Evolutionary conservation across 805 yeast species (phyloP).

Genomic region (Clavispora santaluciae): DNA sequence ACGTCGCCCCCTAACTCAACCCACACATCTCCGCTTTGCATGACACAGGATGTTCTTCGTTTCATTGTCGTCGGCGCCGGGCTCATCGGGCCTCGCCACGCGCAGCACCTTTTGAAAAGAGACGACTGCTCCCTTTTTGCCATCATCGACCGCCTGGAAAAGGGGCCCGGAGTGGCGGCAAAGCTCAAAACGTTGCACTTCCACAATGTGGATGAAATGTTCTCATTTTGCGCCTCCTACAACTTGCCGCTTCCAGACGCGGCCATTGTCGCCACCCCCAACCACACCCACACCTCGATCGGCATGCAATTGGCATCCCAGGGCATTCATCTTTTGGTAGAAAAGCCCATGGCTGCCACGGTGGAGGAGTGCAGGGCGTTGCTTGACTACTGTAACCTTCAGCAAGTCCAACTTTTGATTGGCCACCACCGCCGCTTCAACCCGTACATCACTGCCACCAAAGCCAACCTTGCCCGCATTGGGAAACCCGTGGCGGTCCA

Average conservation of each 20-base stretch:
- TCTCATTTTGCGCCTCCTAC: constrained; percentile 14
- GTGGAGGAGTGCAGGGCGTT: constrained; percentile 32
- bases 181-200: constrained; percentile 16
- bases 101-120: constrained; percentile 18
- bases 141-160: constrained; percentile 22
- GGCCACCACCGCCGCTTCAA: constrained; percentile 42
- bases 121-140: constrained; percentile 20
- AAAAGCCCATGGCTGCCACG: constrained; percentile 35
- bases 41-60: constrained; percentile 4
- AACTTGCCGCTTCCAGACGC: constrained; percentile 29
- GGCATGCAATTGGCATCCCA: constrained; percentile 29
- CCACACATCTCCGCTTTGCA: not conserved
- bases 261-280: constrained; percentile 40
- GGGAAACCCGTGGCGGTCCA: constrained; percentile 35
- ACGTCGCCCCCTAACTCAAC: too few species aligned
- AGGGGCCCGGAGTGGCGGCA: constrained; percentile 17
- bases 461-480: constrained; percentile 24
- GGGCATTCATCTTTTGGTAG: constrained; percentile 36
- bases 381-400: constrained; percentile 20
- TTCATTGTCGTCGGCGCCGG: constrained; percentile 24
- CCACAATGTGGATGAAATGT: constrained; percentile 16
- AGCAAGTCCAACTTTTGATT: constrained; percentile 29
- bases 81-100: constrained; percentile 26
- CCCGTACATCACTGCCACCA: constrained; percentile 37
- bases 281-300: constrained; percentile 35